Base-by-base conservation (phyloP, 1,284 basidiomycete species). In the Tylopilus orsonianus region DNA sequence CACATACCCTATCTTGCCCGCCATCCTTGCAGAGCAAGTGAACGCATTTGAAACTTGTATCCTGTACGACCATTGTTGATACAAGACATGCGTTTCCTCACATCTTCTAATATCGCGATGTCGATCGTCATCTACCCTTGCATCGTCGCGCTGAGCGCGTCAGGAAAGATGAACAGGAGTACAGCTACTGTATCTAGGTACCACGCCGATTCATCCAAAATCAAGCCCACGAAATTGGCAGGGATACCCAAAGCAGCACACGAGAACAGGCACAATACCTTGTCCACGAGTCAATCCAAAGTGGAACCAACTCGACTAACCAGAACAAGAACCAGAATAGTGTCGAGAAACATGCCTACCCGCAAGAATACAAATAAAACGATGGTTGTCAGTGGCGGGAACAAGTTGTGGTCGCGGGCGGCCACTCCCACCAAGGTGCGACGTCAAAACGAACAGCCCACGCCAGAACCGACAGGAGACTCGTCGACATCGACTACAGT, bases 401-500 rank as follows among this genome's bases (percentile, higher is more conserved):
- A 24, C 12, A 48, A 41, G 30, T 22, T 12, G 7, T 33, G 32
- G 16, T 32, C 50, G 29, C 49, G 38, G 41, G 35, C 19, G 16
- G 50, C 40, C 35, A 53, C 62, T 2, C 54, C 52, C 0, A 65
- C 64, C 14, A 54, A 44, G 24, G 33, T 8, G 34, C 55, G 55
- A 18, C 59, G 61, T 22, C 61, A 50, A 26, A 61, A 77, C 46
- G 54, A 61, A 2, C 56, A 68, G 5, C 75, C 76, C 0, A 78
- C 76, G 1, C 75, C 75, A 2, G 67, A 70, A 26, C 75, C 77
- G 0, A 78, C 76, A 0, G 75, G 72, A 3, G 53, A 60, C 1
- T 56, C 71, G 2, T 73, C 72, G 2, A 24, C 57, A 19, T 58
- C 60, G 20, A 77, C 69, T 2, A 76, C 73, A 0, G 71, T 79